These are phyloP conservation scores for Lentinula edodes DNA, from an alignment of 768 basidiomycete genomes.

Conservation along the genomic window DNA sequence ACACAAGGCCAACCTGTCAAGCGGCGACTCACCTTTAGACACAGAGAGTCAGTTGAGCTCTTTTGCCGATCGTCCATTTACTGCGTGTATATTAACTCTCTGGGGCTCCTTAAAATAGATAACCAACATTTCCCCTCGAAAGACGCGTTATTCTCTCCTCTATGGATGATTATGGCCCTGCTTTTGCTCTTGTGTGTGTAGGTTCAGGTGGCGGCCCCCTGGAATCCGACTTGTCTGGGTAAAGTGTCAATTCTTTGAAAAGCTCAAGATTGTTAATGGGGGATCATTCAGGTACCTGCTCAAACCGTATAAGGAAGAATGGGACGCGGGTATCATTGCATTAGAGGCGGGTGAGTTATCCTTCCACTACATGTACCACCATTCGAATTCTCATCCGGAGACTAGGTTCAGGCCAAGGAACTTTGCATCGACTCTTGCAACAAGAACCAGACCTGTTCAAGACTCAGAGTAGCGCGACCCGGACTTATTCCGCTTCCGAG, in stretches of 20 bases:
- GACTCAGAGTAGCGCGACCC: constrained; percentile 17
- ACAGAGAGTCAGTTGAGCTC: not conserved
- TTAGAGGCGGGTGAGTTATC: constrained; percentile 76
- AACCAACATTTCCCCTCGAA: not conserved
- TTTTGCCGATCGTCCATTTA: not conserved
- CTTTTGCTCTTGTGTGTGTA: constrained; percentile 1
- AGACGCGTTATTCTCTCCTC: not conserved
- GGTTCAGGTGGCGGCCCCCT: constrained; percentile 63
- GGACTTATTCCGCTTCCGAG: constrained; percentile 35
- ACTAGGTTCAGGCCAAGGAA: constrained; percentile 84
- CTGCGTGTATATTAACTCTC: not conserved
- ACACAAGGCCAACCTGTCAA: not conserved
- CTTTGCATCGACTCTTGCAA: constrained; percentile 56
- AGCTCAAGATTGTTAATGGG: constrained; percentile 8
- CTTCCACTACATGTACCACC: not conserved
- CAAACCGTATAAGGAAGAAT: constrained; percentile 58
- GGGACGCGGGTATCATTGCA: constrained; percentile 79
- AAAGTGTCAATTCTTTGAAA: constrained; percentile 23
- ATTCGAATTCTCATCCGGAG: not conserved
- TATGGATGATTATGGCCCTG: not conserved
- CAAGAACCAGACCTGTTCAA: constrained; percentile 52
- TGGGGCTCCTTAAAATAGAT: not conserved
- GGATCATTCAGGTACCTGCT: constrained; percentile 67
- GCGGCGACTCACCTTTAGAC: not conserved
- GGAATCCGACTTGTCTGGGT: constrained; percentile 88